Conservation (phyloP, 108 stramenopile genomes). For the Discostella pseudostelligera region DNA sequence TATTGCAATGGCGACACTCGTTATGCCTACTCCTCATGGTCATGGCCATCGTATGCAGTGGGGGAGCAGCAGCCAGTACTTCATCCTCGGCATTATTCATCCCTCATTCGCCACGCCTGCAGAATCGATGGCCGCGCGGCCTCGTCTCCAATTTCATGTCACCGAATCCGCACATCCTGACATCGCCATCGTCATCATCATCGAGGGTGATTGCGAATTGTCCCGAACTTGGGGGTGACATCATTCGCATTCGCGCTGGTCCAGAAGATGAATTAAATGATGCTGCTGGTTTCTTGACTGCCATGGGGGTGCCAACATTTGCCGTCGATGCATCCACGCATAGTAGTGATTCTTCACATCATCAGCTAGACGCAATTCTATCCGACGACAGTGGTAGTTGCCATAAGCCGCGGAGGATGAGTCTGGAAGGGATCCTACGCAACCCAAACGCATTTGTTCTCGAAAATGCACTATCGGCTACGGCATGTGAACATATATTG, state of each 20-base stretch:
- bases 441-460: conserved; percentile 62
- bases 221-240: conserved; percentile 38
- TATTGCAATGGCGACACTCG: too few species aligned
- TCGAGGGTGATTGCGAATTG: conserved; percentile 18
- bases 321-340: conserved; percentile 36
- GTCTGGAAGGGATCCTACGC: conserved; percentile 62
- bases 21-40: too few species aligned
- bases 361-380: background rate
- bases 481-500: conserved; percentile 60
- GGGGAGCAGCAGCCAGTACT: too few species aligned
- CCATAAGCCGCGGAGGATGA: conserved; percentile 26
- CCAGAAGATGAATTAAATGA: conserved; percentile 31
- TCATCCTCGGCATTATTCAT: too few species aligned
- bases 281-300: conserved; percentile 39
- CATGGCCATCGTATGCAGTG: too few species aligned
- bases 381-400: background rate
- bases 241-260: conserved; percentile 35
- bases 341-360: too few species aligned
- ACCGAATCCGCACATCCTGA: too few species aligned
- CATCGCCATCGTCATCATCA: too few species aligned
- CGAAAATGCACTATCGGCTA: conserved; percentile 48
- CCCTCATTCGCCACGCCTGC: too few species aligned
- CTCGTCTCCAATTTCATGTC: too few species aligned
- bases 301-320: conserved; percentile 65
- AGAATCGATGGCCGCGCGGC: too few species aligned